These are phyloP conservation scores for Fusarium marasasianum DNA, from an alignment of 2,329 filamentous ascomycete species.

Conservation along the genomic window DNA sequence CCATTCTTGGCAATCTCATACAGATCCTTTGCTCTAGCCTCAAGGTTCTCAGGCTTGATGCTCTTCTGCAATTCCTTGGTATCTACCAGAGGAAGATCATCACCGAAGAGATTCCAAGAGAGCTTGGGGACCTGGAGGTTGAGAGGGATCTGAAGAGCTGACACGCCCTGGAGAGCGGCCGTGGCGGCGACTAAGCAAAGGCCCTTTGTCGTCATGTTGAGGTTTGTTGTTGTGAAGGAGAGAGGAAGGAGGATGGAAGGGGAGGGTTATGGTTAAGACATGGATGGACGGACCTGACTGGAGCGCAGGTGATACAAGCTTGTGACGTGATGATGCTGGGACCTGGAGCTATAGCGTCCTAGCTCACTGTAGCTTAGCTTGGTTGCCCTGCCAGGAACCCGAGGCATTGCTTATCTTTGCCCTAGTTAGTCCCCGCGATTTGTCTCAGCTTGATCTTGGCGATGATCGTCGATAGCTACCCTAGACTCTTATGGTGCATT, in stretches of 20 bases:
- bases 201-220: slow-evolving; percentile 38
- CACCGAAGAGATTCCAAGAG: slow-evolving; percentile 27
- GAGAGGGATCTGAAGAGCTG: slow-evolving; percentile 40
- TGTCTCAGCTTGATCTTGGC: slow-evolving; percentile 15
- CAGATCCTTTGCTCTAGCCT: slow-evolving; percentile 67
- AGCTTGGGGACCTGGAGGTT: slow-evolving; percentile 30
- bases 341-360: background rate
- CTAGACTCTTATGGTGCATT: background rate
- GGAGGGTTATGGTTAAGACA: slow-evolving; percentile 4
- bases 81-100: slow-evolving; percentile 56
- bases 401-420: slow-evolving; percentile 36
- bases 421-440: background rate
- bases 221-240: background rate
- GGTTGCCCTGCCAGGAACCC: slow-evolving; percentile 35
- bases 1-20: slow-evolving; percentile 69
- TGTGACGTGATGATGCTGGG: slow-evolving; percentile 34
- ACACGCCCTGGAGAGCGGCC: slow-evolving; percentile 42
- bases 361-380: slow-evolving; percentile 20
- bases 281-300: background rate
- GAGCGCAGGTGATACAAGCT: slow-evolving; percentile 29
- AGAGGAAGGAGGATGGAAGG: background rate
- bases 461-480: background rate
- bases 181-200: slow-evolving; percentile 40
- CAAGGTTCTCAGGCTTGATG: slow-evolving; percentile 65
- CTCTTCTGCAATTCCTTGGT: slow-evolving; percentile 64